Evolutionary conservation across 495 filamentous ascomycete species (phyloP).

Genomic region (Penicillium pancosmium): DNA sequence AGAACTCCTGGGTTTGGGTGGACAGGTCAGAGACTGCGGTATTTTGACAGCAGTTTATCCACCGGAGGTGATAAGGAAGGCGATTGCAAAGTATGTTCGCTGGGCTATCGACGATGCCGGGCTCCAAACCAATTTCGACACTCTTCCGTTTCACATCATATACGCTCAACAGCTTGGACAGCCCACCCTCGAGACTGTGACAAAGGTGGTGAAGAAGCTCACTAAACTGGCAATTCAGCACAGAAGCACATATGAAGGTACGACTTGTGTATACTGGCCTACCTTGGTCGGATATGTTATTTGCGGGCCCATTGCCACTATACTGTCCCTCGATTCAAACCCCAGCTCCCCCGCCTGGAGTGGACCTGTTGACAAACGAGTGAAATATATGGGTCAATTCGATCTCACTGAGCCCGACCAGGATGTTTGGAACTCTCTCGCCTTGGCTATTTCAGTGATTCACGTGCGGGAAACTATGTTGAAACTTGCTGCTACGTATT

Average conservation of each 20-base stretch:
- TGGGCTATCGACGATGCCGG: slow-evolving; percentile 47
- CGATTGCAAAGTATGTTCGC: slow-evolving; percentile 41
- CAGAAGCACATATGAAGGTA: slow-evolving; percentile 5
- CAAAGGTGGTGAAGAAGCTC: slow-evolving; percentile 32
- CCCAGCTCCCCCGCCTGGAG: slow-evolving; percentile 18
- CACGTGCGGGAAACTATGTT: slow-evolving; percentile 40
- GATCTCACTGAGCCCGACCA: slow-evolving; percentile 42
- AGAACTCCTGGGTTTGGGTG: slow-evolving; percentile 40
- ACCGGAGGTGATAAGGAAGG: slow-evolving; percentile 34
- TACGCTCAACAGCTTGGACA: slow-evolving; percentile 34
- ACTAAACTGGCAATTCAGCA: slow-evolving; percentile 33
- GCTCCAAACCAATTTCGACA: slow-evolving; percentile 19
- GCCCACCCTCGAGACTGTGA: slow-evolving; percentile 31
- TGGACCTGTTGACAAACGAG: slow-evolving; percentile 10
- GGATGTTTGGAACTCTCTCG: slow-evolving; percentile 54
- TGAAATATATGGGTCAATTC: slow-evolving; percentile 40
- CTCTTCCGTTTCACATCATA: slow-evolving; percentile 40
- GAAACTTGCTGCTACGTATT: slow-evolving; percentile 26
- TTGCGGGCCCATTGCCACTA: slow-evolving; percentile 44
- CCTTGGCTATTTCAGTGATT: slow-evolving; percentile 44
- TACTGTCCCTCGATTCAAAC: slow-evolving; percentile 42
- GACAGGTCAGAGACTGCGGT: slow-evolving; percentile 43
- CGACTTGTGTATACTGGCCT: slow-evolving; percentile 23
- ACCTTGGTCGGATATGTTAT: slow-evolving; percentile 44
- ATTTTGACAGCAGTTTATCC: slow-evolving; percentile 24